These are phyloP conservation scores for Dendrobium catenatum DNA, from an alignment of 106 monocot species.

Conservation along the genomic window DNA sequence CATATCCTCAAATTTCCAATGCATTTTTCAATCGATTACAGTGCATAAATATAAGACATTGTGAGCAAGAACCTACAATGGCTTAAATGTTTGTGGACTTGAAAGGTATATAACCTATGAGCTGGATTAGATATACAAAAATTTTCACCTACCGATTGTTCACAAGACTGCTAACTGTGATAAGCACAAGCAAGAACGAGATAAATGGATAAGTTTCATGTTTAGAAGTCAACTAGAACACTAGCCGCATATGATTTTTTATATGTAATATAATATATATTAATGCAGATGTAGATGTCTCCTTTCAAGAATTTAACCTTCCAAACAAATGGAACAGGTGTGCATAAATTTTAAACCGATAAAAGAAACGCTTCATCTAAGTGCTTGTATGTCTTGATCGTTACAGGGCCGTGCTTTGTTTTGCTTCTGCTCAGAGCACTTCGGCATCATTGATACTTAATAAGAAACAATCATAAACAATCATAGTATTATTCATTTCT, in stretches of 20 bases:
- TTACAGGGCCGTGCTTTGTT: neutral
- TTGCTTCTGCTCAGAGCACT: neutral
- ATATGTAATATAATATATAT: neutral
- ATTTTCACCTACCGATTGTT: neutral
- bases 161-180: neutral
- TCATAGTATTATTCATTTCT: neutral
- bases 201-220: neutral
- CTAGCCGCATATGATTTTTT: neutral
- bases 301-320: neutral
- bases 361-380: neutral
- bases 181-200: neutral
- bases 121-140: neutral
- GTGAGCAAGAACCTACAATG: no score
- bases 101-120: neutral
- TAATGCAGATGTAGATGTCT: neutral
- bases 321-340: neutral
- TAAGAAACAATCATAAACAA: neutral
- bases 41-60: no score
- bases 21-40: no score
- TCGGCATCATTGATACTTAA: neutral
- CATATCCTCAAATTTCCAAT: no score
- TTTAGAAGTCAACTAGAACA: neutral
- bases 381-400: neutral
- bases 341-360: neutral
- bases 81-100: no score